Conservation (phyloP, 192 early-diverging fungal species). For the Podila horticola region DNA sequence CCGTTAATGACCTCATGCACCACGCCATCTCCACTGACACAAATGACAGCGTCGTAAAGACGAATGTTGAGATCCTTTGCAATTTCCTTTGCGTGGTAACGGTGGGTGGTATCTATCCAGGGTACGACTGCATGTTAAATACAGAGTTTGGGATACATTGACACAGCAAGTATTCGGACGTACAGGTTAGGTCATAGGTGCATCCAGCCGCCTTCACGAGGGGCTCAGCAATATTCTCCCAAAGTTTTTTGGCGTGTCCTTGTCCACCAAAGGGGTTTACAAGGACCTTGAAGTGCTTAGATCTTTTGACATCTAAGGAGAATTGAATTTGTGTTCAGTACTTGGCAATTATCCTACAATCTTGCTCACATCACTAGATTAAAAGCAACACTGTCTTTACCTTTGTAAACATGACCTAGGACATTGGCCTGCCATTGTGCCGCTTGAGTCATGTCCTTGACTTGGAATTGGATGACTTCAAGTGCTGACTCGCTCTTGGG, state of each 20-base stretch:
- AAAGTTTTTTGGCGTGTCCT: slow-evolving; percentile 69
- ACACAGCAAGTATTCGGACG: slow-evolving; percentile 4
- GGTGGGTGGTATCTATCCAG: slow-evolving; percentile 65
- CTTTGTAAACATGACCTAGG: slow-evolving; percentile 46
- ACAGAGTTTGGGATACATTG: neutral
- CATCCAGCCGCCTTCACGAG: slow-evolving; percentile 72
- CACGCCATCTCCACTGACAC: slow-evolving; percentile 84
- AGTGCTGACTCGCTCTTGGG: slow-evolving; percentile 33
- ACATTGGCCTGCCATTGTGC: slow-evolving; percentile 36
- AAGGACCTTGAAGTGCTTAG: slow-evolving; percentile 63
- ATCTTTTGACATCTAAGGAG: slow-evolving; percentile 28
- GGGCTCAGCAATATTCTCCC: slow-evolving; percentile 62
- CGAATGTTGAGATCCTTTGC: slow-evolving; percentile 63
- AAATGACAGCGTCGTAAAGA: slow-evolving; percentile 67
- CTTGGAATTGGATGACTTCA: slow-evolving; percentile 17
- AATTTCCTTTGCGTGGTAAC: slow-evolving; percentile 71
- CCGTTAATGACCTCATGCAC: slow-evolving; percentile 87
- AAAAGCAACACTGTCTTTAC: slow-evolving; percentile 4
- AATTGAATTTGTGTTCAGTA: neutral
- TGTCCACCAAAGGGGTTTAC: slow-evolving; percentile 83
- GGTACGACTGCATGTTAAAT: neutral
- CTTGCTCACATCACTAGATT: neutral
- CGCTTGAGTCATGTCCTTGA: slow-evolving; percentile 30
- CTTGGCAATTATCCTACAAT: too few relatives aligned
- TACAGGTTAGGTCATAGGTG: slow-evolving; percentile 59